Percentiles rank a stretch among this genome's conserved stretches.
Evolutionary conservation across 2,329 filamentous ascomycete species (phyloP).

Genomic region (Aspergillus pseudoterreus): DNA sequence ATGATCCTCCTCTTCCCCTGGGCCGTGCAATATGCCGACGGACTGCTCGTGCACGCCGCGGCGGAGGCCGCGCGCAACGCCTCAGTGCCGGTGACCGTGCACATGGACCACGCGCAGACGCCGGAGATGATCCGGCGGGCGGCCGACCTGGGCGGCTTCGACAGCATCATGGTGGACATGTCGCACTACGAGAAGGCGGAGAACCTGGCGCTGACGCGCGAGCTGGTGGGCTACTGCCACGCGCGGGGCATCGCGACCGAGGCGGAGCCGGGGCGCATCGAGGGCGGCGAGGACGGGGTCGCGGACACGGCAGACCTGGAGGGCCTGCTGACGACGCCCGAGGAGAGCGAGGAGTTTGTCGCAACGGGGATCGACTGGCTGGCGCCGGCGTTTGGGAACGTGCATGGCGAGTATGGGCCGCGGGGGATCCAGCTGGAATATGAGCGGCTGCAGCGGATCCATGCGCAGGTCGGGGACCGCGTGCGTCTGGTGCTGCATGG

Average conservation of each 20-base stretch:
- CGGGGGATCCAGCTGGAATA: slow-evolving; percentile 62
- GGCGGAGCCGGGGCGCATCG: slow-evolving; percentile 68
- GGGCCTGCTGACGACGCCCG: slow-evolving; percentile 63
- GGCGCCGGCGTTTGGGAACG: slow-evolving; percentile 72
- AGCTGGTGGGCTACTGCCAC: slow-evolving; percentile 62
- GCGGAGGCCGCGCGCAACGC: slow-evolving; percentile 55
- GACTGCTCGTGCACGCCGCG: slow-evolving; percentile 53
- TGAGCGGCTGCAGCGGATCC: slow-evolving; percentile 49
- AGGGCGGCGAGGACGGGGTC: slow-evolving; percentile 72
- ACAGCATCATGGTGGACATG: slow-evolving; percentile 77
- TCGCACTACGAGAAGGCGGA: slow-evolving; percentile 67
- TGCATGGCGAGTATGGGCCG: slow-evolving; percentile 70
- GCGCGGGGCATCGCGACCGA: slow-evolving; percentile 65
- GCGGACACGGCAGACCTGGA: slow-evolving; percentile 62
- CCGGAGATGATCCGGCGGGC: slow-evolving; percentile 60
- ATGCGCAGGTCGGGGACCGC: slow-evolving; percentile 45
- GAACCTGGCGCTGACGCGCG: slow-evolving; percentile 62
- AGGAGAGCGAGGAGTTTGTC: slow-evolving; percentile 68
- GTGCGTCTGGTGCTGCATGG: slow-evolving; percentile 57
- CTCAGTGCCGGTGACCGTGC: slow-evolving; percentile 58
- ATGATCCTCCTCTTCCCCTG: slow-evolving; percentile 74
- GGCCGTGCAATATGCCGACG: slow-evolving; percentile 64
- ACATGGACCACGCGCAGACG: slow-evolving; percentile 65
- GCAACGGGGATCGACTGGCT: slow-evolving; percentile 69
- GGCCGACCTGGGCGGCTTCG: slow-evolving; percentile 61